Conservation (phyloP, 176 grass and related monocot genomes). For the Melocanna baccifera region DNA sequence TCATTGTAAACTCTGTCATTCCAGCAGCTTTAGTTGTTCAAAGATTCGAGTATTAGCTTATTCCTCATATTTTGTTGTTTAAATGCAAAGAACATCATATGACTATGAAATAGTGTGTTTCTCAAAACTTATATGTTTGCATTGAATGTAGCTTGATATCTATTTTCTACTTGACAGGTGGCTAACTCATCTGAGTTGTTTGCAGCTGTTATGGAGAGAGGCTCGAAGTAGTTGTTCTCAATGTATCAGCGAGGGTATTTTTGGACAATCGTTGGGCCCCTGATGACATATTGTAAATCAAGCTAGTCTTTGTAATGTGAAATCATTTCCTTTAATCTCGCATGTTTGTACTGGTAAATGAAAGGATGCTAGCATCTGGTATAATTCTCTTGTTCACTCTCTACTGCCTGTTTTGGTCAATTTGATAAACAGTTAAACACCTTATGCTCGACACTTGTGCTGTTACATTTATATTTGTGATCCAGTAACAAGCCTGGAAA, state of each 20-base stretch:
- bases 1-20: background rate
- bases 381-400: background rate
- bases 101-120: background rate
- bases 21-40: slow-evolving; percentile 4
- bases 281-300: slow-evolving; percentile 32
- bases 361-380: background rate
- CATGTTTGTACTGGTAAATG: slow-evolving; percentile 25
- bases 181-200: background rate
- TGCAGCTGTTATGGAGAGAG: background rate
- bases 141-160: slow-evolving; percentile 20
- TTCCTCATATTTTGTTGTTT: background rate
- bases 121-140: background rate
- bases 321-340: slow-evolving; percentile 11
- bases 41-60: background rate
- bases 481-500: background rate
- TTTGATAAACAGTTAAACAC: background rate
- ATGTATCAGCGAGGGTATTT: slow-evolving; percentile 5
- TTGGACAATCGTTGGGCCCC: background rate
- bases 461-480: slow-evolving; percentile 13
- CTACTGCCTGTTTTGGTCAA: background rate
- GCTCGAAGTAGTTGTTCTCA: background rate
- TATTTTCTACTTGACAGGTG: slow-evolving; percentile 32
- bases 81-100: background rate
- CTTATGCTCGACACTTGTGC: background rate
- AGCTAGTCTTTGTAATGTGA: background rate